phyloP scores from a whole-genome alignment of 1,284 basidiomycete species.

The Phellinidium pouzarii region DNA sequence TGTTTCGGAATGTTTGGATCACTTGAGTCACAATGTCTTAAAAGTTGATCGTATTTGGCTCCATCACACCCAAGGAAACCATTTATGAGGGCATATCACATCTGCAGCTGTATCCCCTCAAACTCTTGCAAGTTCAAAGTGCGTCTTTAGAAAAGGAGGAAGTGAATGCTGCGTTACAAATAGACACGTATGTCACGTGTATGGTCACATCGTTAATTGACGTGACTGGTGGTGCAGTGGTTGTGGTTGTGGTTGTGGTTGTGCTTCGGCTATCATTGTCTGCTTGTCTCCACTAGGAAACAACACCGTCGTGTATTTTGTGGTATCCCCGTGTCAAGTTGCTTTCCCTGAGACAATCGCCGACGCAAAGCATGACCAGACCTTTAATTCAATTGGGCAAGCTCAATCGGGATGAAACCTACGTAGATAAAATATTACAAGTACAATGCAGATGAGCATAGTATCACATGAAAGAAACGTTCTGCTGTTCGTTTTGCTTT shows the following conservation, averaged over 20 bases:
- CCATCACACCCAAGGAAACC: background rate
- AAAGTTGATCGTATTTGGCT: background rate
- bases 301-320: too few relatives aligned
- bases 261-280: background rate
- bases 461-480: too few relatives aligned
- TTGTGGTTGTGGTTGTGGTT: conserved; percentile 12
- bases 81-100: background rate
- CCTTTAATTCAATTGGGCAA: too few relatives aligned
- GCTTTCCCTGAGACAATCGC: too few relatives aligned
- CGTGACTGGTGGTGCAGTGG: conserved; percentile 6
- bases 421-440: too few relatives aligned
- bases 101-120: background rate
- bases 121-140: background rate
- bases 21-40: background rate
- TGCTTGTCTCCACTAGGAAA: too few relatives aligned
- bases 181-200: conserved; percentile 2
- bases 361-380: too few relatives aligned
- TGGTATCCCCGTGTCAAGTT: too few relatives aligned
- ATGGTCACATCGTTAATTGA: conserved; percentile 9
- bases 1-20: conserved; percentile 13
- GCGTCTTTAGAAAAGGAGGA: background rate
- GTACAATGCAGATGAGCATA: too few relatives aligned
- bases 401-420: too few relatives aligned
- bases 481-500: too few relatives aligned
- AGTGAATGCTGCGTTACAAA: background rate